phyloP scores from a whole-genome alignment of 495 filamentous ascomycete species.

The Umbilicaria muhlenbergii region DNA sequence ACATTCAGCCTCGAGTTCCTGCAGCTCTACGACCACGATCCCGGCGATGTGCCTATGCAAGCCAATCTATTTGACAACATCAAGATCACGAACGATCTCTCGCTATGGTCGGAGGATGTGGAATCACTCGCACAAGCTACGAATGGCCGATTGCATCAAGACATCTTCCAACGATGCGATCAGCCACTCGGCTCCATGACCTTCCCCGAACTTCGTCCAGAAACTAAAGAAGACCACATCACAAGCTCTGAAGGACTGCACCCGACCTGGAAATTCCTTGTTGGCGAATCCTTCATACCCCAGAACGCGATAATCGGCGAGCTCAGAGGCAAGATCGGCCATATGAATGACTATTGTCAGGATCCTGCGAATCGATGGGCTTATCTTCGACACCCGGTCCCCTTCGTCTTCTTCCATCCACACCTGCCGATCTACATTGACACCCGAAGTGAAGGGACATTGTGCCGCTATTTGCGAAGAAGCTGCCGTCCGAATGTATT shows the following conservation, averaged over 20 bases:
- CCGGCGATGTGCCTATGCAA: conserved; percentile 36
- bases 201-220: conserved; percentile 31
- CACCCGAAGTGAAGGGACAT: conserved; percentile 67
- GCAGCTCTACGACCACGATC: conserved; percentile 48
- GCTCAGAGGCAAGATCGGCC: conserved; percentile 71
- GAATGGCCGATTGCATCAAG: conserved; percentile 25
- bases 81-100: conserved; percentile 46
- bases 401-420: conserved; percentile 74
- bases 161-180: conserved; percentile 36
- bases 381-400: conserved; percentile 60
- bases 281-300: conserved; percentile 41
- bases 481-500: conserved; percentile 77
- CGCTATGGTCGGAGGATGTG: conserved; percentile 56
- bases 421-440: conserved; percentile 81
- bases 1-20: conserved; percentile 58
- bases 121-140: conserved; percentile 27
- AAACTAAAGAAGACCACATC: conserved; percentile 27
- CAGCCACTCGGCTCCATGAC: conserved; percentile 36
- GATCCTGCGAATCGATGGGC: conserved; percentile 63
- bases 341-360: conserved; percentile 58
- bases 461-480: conserved; percentile 67
- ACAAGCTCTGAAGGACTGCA: conserved; percentile 27
- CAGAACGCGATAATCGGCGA: conserved; percentile 66
- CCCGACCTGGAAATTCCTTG: conserved; percentile 58
- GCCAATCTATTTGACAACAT: conserved; percentile 56